Percentiles rank a stretch among this genome's conserved stretches.
Evolutionary conservation across 176 grass and related monocot species (phyloP).

Genomic region (Guadua angustifolia): DNA sequence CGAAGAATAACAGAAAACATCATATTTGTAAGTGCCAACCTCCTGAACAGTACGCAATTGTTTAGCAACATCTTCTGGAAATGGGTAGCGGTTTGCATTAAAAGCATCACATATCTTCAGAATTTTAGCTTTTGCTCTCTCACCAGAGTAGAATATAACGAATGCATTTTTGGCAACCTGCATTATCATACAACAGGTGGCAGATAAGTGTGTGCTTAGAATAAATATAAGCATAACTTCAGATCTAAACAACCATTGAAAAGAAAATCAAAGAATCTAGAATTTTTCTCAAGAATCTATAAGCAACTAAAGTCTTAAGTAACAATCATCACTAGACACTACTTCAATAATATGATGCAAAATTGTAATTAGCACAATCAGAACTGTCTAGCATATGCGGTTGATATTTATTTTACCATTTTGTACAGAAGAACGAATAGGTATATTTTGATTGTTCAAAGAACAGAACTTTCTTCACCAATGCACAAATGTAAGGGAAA

Average conservation of each 20-base stretch:
- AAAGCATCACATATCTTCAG: conserved; percentile 98
- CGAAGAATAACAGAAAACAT: conserved; percentile 30
- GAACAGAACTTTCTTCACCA: neutral
- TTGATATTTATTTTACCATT: conserved; percentile 2
- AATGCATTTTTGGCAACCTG: conserved; percentile 90
- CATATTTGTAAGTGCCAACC: conserved; percentile 52
- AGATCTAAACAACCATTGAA: neutral
- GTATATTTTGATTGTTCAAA: conserved; percentile 2
- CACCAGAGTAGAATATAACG: conserved; percentile 91
- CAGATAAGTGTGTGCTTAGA: neutral
- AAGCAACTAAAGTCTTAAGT: neutral
- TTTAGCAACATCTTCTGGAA: conserved; percentile 76
- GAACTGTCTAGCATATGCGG: neutral
- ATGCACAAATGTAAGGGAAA: neutral
- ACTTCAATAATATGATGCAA: conserved; percentile 14
- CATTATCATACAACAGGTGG: conserved; percentile 23
- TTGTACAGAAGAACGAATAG: conserved; percentile 1
- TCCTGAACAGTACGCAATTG: conserved; percentile 76
- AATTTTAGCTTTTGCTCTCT: conserved; percentile 86
- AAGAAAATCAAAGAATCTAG: neutral
- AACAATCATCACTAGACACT: conserved; percentile 2
- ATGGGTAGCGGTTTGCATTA: conserved; percentile 89
- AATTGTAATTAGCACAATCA: neutral
- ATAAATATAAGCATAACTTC: conserved; percentile 25
- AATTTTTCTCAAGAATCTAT: neutral